Evolutionary conservation across 2,329 filamentous ascomycete genomes (phyloP).

Genomic region (Albophoma yamanashiensis): DNA sequence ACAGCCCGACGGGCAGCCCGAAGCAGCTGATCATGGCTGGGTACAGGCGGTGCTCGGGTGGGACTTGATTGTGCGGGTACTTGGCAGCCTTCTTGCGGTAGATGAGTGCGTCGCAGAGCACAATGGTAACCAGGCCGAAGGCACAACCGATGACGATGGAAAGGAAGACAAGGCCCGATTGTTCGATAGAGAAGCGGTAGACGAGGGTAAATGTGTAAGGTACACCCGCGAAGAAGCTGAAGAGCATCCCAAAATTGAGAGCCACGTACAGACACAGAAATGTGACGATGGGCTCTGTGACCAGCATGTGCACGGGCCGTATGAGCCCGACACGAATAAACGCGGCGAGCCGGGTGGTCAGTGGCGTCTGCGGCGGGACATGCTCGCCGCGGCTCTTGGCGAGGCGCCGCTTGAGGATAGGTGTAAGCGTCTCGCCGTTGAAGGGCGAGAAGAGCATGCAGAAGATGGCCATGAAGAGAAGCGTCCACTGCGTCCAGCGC

Average conservation of each 20-base stretch:
- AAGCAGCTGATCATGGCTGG: slow-evolving; percentile 47
- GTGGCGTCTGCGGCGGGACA: slow-evolving; percentile 11
- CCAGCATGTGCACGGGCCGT: slow-evolving; percentile 45
- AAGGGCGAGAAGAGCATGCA: slow-evolving; percentile 24
- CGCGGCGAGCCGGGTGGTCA: slow-evolving; percentile 11
- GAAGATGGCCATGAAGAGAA: slow-evolving; percentile 33
- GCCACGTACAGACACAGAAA: slow-evolving; percentile 40
- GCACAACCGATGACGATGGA: slow-evolving; percentile 34
- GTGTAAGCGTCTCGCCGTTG: slow-evolving; percentile 47
- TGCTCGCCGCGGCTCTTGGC: slow-evolving; percentile 23
- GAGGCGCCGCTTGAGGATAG: slow-evolving; percentile 30
- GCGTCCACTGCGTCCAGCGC: slow-evolving; percentile 43
- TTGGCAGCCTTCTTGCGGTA: slow-evolving; percentile 26
- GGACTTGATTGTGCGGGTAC: slow-evolving; percentile 23
- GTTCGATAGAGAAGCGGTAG: slow-evolving; percentile 32
- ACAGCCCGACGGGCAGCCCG: slow-evolving; percentile 40
- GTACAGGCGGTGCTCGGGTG: slow-evolving; percentile 47
- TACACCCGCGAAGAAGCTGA: slow-evolving; percentile 40
- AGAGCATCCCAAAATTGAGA: slow-evolving; percentile 40
- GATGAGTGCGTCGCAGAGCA: slow-evolving; percentile 28
- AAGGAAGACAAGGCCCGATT: slow-evolving; percentile 33
- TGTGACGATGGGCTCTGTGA: slow-evolving; percentile 52
- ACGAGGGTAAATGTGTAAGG: slow-evolving; percentile 34
- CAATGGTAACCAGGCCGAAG: slow-evolving; percentile 28
- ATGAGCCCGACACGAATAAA: slow-evolving; percentile 33